phyloP scores from a whole-genome alignment of 108 stramenopile genomes.

The Fragilariopsis cylindrus region DNA sequence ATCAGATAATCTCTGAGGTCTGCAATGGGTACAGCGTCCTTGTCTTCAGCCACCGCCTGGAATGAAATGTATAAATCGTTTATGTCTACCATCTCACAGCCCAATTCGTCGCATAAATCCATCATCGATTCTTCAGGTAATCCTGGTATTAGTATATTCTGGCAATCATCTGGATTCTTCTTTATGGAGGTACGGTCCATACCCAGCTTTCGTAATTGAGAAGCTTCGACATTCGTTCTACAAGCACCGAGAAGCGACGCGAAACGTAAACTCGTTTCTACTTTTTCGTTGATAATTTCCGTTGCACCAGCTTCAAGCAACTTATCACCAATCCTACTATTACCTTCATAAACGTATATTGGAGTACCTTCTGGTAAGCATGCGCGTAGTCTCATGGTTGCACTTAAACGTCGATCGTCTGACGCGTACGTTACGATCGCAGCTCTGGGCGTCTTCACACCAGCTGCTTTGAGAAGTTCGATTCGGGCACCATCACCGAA shows the following conservation, averaged over 20 bases:
- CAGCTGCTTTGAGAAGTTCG: conserved; percentile 59
- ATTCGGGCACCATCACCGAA: conserved; percentile 64
- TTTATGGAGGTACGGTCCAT: conserved; percentile 8
- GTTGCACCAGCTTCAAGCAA: conserved; percentile 66
- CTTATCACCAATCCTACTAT: conserved; percentile 29
- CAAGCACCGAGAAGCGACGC: conserved; percentile 29
- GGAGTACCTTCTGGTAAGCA: conserved; percentile 61
- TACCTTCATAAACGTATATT: conserved; percentile 60
- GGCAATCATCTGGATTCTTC: not conserved
- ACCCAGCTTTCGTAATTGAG: conserved; percentile 7
- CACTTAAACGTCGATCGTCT: conserved; percentile 46
- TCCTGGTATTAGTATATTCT: conserved; percentile 16
- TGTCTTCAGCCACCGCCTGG: conserved; percentile 2
- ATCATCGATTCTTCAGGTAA: conserved; percentile 1
- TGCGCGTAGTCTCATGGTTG: conserved; percentile 52
- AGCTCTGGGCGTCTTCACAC: conserved; percentile 61
- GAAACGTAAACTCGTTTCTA: conserved; percentile 38
- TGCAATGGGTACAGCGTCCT: conserved; percentile 21
- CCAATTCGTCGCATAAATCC: conserved; percentile 25
- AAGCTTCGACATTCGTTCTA: conserved; percentile 8
- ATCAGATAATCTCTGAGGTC: conserved; percentile 30
- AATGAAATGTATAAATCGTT: conserved; percentile 23
- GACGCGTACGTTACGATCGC: conserved; percentile 55
- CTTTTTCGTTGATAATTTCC: conserved; percentile 51
- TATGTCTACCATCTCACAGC: conserved; percentile 15